These are phyloP conservation scores for Lignosus rhinocerotis DNA, from an alignment of 1,284 basidiomycete species.

Conservation along the genomic window DNA sequence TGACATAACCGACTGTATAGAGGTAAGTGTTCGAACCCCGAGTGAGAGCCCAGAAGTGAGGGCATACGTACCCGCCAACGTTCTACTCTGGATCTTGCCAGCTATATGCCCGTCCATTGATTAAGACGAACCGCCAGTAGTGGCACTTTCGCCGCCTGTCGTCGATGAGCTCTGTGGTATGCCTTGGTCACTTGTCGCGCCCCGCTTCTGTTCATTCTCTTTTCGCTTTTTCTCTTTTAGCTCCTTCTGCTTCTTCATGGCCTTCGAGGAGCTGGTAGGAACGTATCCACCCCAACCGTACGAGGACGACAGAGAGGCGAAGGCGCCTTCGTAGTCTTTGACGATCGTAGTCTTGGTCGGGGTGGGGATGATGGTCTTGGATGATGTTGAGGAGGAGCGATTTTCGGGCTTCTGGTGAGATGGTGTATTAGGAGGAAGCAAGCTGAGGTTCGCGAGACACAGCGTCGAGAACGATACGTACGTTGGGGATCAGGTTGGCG, in stretches of 20 bases:
- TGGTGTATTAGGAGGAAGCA: background rate
- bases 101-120: too few relatives aligned
- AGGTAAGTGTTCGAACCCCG: too few relatives aligned
- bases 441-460: background rate
- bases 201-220: background rate
- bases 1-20: too few relatives aligned
- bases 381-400: background rate
- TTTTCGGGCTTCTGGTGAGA: background rate
- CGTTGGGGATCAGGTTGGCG: conserved; percentile 2
- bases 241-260: background rate
- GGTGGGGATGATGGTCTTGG: background rate
- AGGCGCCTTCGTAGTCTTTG: conserved; percentile 24
- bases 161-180: too few relatives aligned
- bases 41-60: too few relatives aligned
- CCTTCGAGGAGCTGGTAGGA: conserved; percentile 6
- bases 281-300: conserved; percentile 20
- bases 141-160: background rate
- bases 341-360: background rate
- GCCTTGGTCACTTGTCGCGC: background rate
- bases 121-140: background rate
- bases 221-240: conserved; percentile 6
- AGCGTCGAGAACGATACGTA: background rate
- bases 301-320: conserved; percentile 21
- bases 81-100: too few relatives aligned
- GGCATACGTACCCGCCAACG: too few relatives aligned